Base-by-base conservation (phyloP, 108 stramenopile genomes). In the Stephanodiscus minutulus region DNA sequence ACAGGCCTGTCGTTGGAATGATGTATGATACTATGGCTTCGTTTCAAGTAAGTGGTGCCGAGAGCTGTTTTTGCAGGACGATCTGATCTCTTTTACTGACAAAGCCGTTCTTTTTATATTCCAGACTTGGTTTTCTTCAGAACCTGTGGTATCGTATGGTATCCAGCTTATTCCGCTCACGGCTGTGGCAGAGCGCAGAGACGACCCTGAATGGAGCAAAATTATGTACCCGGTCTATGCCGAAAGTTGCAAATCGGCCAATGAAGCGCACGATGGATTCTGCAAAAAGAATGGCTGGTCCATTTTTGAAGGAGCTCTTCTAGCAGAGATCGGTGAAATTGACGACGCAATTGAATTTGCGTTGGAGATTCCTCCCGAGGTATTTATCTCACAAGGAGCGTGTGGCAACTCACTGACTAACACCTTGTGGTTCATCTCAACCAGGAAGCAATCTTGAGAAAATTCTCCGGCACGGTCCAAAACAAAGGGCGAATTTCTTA, bases 101-200 rank as follows among this genome's bases (percentile, higher is more conserved):
- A 61, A 1, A 5, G 11, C 11, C 0, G 2, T 36, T 41, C 25
- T 55, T 49, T 49, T 53, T n/a, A 18, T 31, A 7, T 55, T 69
- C 20, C 83, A 88, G 25, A 93, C 90, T 35, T 92, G 90, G 91
- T 94, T 94, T 73, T 87, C 88, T 7, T 47, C 65, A 49, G 56
- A 79, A 46, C 70, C 78, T 35, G 89, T 89, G 47, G 81, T 93
- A 7, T 81, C 89, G 0, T 88, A 85, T 76, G 94, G 94, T 15
- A 95, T 96, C 55, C 94, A 97, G 65, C 84, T 98, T 37, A 76
- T 98, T 20, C 96, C 96, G 0, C 56, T 97, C 18, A 98, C 95
- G 9, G 85, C 91, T 5, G 86, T 92, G 33, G 80, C 96, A 10
- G 96, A 97, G 77, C 55, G 74, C 15, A 63, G 96, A 52, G 96